Base-by-base conservation (phyloP, 495 filamentous ascomycete species). In the Parathielavia appendiculata region DNA sequence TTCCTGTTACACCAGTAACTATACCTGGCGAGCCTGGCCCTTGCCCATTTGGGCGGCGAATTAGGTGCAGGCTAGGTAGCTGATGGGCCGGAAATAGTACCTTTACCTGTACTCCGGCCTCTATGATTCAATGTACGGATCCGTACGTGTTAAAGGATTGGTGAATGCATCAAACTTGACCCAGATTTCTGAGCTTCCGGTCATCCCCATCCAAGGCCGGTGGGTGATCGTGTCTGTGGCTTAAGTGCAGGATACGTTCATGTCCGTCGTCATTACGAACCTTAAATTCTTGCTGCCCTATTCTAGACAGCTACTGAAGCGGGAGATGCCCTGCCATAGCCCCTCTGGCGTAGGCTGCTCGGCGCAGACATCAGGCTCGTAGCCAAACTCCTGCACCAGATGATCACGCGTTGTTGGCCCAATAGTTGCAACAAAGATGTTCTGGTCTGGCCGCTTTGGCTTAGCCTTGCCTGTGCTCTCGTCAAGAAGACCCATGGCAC, bases 351-450 rank as follows among this genome's bases (percentile, higher is more conserved):
- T 95, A 12, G 93, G 93, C 65, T 75, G 86, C 65, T 77, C 79
- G 17, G 93, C 89, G 69, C 86, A 92, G 38, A 91, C 90, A 76
- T 97, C 86, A 17, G 91, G 83, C 64, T 85, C 78, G 63, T 87
- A 85, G 10, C 75, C 85, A 71, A 90, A 91, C 49, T 78, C 77
- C 22, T 74, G 73, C 8, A 76, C 65, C 47, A 98, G 71, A 73
- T 89, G 82, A 68, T 88, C 86, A 54, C 86, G 76, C 34, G 95
- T 99, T 51, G 95, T 99, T 16, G 95, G 92, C 23, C 93, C 93
- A 71, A 99, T 99, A 4, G 90, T 92, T 13, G 87, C 89, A 58
- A 97, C 74, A 64, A 78, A 86, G 16, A 84, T 80, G 52, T 61
- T 71, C 56, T 66, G 60, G 11, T 19, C 55, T 38, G 58, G 57